Base-by-base conservation (phyloP, 2,329 filamentous ascomycete genomes). In the Xylariaceae sp. region DNA sequence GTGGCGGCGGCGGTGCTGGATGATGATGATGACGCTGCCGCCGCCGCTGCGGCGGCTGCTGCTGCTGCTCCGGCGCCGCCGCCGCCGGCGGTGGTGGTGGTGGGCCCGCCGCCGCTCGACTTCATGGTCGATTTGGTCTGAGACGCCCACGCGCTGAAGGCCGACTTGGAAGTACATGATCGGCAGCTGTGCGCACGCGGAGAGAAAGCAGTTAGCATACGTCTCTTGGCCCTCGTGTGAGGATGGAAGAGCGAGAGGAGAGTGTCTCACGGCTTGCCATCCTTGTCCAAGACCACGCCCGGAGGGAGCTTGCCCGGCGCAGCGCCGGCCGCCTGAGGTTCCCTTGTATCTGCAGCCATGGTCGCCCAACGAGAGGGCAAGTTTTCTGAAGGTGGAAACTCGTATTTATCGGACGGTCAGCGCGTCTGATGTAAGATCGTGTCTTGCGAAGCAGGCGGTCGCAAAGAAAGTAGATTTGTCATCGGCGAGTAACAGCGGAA, bases 261-360 rank as follows among this genome's bases (percentile, higher is more conserved):
- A 21, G 29, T 37, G 19, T 62, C 82, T 67, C 62, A 90, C 85
- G 85, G 85, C 61, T 92, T 92, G 36, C 85, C 85, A 63, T 92
- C 83, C 43, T 81, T 81, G 29, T 80, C 85, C 22, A 90, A 62
- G 23, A 90, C 72, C 3, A 90, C 68, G 43, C 83, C 83, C 51
- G 81, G 84, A 12, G 82, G 75, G 19, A 83, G 60, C 50, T 68
- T 74, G 52, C 72, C 72, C 17, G 69, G 61, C 27, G 48, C 36
- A 34, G 32, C 41, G 37, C 36, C 34, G 32, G 40, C 40, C 6
- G 49, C 37, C 31, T 50, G 50, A 24, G 45, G 44, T 41, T 59
- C 56, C 40, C 46, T 52, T 21, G 54, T 53, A 19, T 64, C 58
- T 21, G 58, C 55, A 12, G 61, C 56, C 63, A 67, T 67, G 24